These are phyloP conservation scores for Vaucheria bursata DNA, from an alignment of 352 stramenopile species.

Conservation along the genomic window DNA sequence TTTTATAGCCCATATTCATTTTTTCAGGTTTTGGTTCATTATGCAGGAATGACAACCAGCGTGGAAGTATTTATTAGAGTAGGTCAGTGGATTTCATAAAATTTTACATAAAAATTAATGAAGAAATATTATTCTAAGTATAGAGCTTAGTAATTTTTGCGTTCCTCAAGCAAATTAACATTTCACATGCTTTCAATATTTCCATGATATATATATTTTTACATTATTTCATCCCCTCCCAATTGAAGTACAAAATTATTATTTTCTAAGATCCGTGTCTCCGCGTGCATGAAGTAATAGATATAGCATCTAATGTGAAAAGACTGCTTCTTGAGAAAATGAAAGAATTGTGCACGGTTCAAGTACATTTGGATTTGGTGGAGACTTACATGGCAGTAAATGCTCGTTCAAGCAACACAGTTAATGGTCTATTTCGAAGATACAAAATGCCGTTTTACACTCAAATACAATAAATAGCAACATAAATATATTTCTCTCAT, in stretches of 20 bases:
- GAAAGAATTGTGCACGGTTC: constrained; percentile 31
- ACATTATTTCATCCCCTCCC: not conserved
- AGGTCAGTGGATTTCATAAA: not conserved
- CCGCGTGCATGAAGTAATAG: constrained; percentile 24
- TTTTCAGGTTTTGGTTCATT: constrained; percentile 35
- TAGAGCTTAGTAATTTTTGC: not conserved
- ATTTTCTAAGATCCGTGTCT: constrained; percentile 15
- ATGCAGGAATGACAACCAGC: constrained; percentile 38
- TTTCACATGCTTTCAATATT: not conserved
- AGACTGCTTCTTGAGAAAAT: constrained; percentile 8
- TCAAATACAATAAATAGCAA: no score
- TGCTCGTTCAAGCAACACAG: no score
- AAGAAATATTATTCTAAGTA: not conserved
- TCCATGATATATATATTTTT: not conserved
- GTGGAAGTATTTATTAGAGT: constrained; percentile 40
- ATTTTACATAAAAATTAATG: not conserved
- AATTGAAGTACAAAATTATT: not conserved
- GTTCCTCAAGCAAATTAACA: not conserved
- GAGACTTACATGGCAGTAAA: constrained; percentile 12
- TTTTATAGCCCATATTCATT: not conserved
- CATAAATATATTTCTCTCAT: no score
- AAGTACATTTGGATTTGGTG: constrained; percentile 31
- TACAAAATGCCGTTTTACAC: no score
- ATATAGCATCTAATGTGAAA: constrained; percentile 23
- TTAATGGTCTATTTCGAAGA: no score